phyloP scores from a whole-genome alignment of 805 yeast genomes.

The Naumovozyma baii region DNA sequence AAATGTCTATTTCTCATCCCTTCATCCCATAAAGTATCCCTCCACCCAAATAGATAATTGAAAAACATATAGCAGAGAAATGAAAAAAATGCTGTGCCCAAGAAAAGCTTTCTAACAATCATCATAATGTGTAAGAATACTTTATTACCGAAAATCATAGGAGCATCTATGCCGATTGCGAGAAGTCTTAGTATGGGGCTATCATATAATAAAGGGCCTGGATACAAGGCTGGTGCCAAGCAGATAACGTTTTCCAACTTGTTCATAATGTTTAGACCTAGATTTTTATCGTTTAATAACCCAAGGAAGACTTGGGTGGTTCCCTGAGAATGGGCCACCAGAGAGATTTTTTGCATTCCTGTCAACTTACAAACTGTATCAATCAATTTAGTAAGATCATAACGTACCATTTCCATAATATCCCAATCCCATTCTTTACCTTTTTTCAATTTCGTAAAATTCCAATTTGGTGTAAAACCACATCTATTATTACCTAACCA shows the following conservation, averaged over 20 bases:
- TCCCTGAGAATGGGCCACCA: slow-evolving; percentile 88
- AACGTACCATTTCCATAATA: slow-evolving; percentile 64
- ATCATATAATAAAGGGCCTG: slow-evolving; percentile 63
- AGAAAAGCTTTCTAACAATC: slow-evolving; percentile 42
- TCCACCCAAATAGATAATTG: slow-evolving; percentile 81
- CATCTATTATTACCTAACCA: slow-evolving; percentile 91
- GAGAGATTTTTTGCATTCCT: slow-evolving; percentile 37
- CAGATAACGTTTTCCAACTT: slow-evolving; percentile 63
- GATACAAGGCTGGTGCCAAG: slow-evolving; percentile 84
- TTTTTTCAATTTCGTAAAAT: slow-evolving; percentile 22
- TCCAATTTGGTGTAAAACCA: slow-evolving; percentile 69
- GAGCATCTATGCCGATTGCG: slow-evolving; percentile 37
- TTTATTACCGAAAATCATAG: slow-evolving; percentile 58
- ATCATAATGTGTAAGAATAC: slow-evolving; percentile 73
- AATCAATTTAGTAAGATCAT: slow-evolving; percentile 67
- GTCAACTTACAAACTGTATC: slow-evolving; percentile 43
- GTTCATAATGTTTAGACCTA: slow-evolving; percentile 31
- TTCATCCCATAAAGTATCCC: slow-evolving; percentile 65
- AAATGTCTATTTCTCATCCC: slow-evolving; percentile 64
- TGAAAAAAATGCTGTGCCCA: slow-evolving; percentile 44
- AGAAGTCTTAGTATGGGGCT: slow-evolving; percentile 51
- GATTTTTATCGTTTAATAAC: slow-evolving; percentile 37
- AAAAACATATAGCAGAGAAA: slow-evolving; percentile 68
- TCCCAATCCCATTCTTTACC: slow-evolving; percentile 85
- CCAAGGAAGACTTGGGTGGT: slow-evolving; percentile 76